Conservation (phyloP, 2,329 filamentous ascomycete species). For the Penicillium glabrum region DNA sequence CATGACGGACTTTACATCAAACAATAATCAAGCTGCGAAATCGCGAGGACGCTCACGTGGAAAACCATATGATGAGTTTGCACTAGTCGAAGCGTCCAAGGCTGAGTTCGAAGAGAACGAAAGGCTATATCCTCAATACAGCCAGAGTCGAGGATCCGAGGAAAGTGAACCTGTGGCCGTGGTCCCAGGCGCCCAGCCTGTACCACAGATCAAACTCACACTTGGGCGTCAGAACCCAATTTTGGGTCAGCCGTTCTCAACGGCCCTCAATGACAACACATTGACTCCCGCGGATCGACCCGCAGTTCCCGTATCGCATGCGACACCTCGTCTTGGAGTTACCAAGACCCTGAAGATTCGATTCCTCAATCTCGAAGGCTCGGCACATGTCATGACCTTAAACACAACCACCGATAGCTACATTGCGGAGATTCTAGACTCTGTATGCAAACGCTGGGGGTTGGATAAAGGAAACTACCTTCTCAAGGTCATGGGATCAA, state of each 20-base stretch:
- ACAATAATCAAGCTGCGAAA: slow-evolving; percentile 61
- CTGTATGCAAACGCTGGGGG: slow-evolving; percentile 61
- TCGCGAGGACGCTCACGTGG: slow-evolving; percentile 58
- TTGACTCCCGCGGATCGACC: slow-evolving; percentile 49
- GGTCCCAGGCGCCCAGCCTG: slow-evolving; percentile 22
- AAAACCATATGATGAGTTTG: slow-evolving; percentile 67
- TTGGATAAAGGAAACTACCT: slow-evolving; percentile 65
- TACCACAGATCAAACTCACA: slow-evolving; percentile 22
- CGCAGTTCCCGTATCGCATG: slow-evolving; percentile 44
- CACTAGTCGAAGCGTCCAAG: slow-evolving; percentile 59
- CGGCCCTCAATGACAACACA: slow-evolving; percentile 46
- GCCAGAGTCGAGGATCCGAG: slow-evolving; percentile 30
- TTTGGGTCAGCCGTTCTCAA: slow-evolving; percentile 46
- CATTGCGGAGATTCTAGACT: slow-evolving; percentile 66
- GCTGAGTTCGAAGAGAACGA: slow-evolving; percentile 60
- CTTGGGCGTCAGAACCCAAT: slow-evolving; percentile 41
- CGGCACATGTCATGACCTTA: slow-evolving; percentile 53
- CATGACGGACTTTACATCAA: slow-evolving; percentile 64
- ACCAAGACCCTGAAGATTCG: slow-evolving; percentile 61
- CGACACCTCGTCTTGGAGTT: slow-evolving; percentile 56
- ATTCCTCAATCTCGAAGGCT: slow-evolving; percentile 61
- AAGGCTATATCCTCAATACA: slow-evolving; percentile 54
- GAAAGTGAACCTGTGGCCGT: slow-evolving; percentile 29
- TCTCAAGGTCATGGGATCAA: slow-evolving; percentile 63
- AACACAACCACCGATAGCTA: slow-evolving; percentile 65